phyloP scores from a whole-genome alignment of 805 yeast genomes.

The Trichomonascus vanleenenianus region DNA sequence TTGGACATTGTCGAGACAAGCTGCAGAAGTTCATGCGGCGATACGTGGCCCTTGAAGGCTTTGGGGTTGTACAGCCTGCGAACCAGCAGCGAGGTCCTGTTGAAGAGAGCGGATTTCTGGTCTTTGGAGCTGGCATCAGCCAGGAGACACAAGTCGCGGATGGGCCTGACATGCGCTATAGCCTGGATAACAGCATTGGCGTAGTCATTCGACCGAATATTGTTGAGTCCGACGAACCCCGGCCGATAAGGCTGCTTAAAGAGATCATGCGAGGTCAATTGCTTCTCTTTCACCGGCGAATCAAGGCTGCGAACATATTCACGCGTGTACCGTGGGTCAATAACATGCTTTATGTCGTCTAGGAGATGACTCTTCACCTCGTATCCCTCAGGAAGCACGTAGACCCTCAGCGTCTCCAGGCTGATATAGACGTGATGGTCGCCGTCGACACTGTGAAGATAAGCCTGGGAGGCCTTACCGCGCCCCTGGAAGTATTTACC shows the following conservation, averaged over 20 bases:
- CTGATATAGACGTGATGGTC: conserved; percentile 59
- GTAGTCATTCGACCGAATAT: conserved; percentile 44
- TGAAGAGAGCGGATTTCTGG: background rate
- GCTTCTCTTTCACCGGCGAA: background rate
- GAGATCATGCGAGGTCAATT: conserved; percentile 32
- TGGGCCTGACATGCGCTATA: conserved; percentile 43
- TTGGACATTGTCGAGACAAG: conserved; percentile 38
- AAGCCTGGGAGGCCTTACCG: conserved; percentile 55
- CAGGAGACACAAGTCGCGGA: conserved; percentile 42
- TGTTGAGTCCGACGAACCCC: conserved; percentile 62
- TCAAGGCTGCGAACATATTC: conserved; percentile 32
- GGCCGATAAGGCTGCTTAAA: conserved; percentile 41
- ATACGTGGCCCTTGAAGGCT: conserved; percentile 52
- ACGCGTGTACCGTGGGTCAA: conserved; percentile 43
- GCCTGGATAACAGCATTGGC: conserved; percentile 50
- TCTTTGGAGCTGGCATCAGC: too few species aligned
- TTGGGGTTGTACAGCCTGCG: conserved; percentile 59
- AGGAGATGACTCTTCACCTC: conserved; percentile 36
- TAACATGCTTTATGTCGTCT: conserved; percentile 44
- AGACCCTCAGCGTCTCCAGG: conserved; percentile 41
- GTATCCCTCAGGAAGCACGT: conserved; percentile 56
- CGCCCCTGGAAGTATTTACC: conserved; percentile 70
- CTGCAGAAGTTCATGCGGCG: conserved; percentile 60
- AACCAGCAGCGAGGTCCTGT: conserved; percentile 32
- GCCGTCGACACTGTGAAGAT: conserved; percentile 53